These are phyloP conservation scores for Trametes gibbosa DNA, from an alignment of 768 basidiomycete species.

Conservation along the genomic window DNA sequence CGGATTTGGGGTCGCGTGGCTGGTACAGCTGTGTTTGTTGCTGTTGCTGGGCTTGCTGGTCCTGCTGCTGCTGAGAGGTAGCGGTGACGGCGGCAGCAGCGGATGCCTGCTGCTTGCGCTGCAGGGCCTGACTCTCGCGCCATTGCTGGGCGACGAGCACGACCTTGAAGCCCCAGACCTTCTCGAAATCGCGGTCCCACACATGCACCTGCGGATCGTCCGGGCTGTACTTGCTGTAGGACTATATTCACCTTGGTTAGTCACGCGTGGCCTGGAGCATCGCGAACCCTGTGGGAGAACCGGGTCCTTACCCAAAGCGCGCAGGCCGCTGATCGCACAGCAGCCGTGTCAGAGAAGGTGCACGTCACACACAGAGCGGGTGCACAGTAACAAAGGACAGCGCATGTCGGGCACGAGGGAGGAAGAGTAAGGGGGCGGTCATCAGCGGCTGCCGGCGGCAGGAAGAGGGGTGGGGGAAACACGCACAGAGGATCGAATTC, in stretches of 20 bases:
- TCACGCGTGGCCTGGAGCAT: not conserved
- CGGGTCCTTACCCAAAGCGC: constrained; percentile 57
- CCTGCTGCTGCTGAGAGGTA: not conserved
- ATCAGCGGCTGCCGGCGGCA: not conserved
- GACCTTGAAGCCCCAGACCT: constrained; percentile 55
- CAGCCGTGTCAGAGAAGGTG: constrained; percentile 43
- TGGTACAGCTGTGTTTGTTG: constrained; percentile 1
- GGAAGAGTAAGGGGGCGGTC: constrained; percentile 15
- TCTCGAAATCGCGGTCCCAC: constrained; percentile 65
- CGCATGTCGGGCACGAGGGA: not conserved
- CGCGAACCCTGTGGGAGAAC: constrained; percentile 17
- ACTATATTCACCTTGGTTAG: constrained; percentile 34
- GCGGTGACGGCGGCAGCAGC: constrained; percentile 5
- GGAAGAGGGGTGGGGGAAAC: constrained; percentile 32
- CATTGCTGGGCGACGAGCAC: constrained; percentile 29
- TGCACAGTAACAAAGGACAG: too few relatives aligned
- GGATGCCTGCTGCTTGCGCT: constrained; percentile 15
- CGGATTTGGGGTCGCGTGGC: constrained; percentile 3
- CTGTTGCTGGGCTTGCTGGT: constrained; percentile 1
- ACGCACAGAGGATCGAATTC: constrained; percentile 44
- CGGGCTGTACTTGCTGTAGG: constrained; percentile 62
- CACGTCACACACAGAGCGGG: constrained; percentile 31
- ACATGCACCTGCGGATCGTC: constrained; percentile 53
- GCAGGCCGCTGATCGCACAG: constrained; percentile 50
- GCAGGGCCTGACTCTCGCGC: constrained; percentile 24